Percentiles rank a stretch among this genome's conserved stretches.
These are phyloP conservation scores for Tubosaeta brunneosetosa DNA, from an alignment of 768 basidiomycete genomes.

Conservation along the genomic window DNA sequence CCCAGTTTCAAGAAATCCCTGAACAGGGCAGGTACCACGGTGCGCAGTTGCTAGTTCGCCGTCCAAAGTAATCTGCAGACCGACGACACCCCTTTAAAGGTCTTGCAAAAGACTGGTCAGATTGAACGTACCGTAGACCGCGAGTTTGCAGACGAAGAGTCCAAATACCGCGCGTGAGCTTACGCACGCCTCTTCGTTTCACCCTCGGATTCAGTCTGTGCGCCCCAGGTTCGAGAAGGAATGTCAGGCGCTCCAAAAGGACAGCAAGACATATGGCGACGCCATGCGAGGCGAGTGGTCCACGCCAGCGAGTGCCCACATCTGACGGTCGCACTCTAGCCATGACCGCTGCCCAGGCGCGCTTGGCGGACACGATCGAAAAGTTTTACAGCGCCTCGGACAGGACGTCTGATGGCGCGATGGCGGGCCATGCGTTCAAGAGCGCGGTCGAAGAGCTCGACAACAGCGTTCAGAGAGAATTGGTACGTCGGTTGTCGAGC, in stretches of 20 bases:
- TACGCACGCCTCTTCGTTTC: background rate
- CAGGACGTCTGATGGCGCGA: constrained; percentile 83
- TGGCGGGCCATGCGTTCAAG: constrained; percentile 96
- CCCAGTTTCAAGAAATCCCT: constrained; percentile 89
- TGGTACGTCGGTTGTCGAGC: constrained; percentile 49
- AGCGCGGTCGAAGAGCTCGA: constrained; percentile 93
- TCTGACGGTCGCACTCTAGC: constrained; percentile 41
- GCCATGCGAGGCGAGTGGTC: constrained; percentile 72
- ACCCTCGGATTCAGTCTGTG: background rate
- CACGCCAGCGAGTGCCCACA: background rate
- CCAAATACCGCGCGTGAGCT: constrained; percentile 81
- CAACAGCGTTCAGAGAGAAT: constrained; percentile 72
- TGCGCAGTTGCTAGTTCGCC: constrained; percentile 34
- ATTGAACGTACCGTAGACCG: constrained; percentile 93
- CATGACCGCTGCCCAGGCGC: constrained; percentile 90
- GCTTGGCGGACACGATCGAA: constrained; percentile 91
- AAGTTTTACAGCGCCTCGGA: constrained; percentile 87
- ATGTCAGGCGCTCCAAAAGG: constrained; percentile 87
- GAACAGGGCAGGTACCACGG: constrained; percentile 87
- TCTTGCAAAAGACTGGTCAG: constrained; percentile 97
- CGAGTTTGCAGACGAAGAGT: constrained; percentile 90
- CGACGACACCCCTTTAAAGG: constrained; percentile 37
- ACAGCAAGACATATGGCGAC: constrained; percentile 92
- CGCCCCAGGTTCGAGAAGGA: constrained; percentile 88
- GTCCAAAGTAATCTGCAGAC: constrained; percentile 2